Conservation (phyloP, 805 yeast genomes). For the Dipodascopsis tothii region DNA sequence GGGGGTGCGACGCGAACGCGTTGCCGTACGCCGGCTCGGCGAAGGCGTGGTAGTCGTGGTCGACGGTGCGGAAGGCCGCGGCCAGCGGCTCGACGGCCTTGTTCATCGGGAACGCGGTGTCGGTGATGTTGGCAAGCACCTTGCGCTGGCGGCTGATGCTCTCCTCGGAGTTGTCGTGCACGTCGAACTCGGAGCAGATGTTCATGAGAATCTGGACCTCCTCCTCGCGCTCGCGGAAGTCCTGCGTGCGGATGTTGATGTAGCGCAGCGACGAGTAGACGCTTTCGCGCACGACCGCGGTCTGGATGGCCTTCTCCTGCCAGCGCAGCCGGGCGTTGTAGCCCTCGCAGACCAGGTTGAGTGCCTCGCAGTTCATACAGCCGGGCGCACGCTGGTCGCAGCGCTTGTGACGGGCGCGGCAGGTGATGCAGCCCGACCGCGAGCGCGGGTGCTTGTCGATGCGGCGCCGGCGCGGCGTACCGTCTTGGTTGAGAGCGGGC, state of each 20-base stretch:
- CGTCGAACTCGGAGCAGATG: slow-evolving; percentile 8
- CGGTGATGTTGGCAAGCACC: neutral
- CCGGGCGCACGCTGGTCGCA: slow-evolving; percentile 61
- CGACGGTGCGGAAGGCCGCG: neutral
- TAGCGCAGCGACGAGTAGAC: slow-evolving; percentile 7
- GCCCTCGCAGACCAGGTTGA: slow-evolving; percentile 54
- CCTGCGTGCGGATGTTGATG: slow-evolving; percentile 7
- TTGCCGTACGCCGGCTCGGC: neutral
- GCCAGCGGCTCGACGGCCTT: neutral
- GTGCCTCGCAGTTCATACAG: slow-evolving; percentile 52
- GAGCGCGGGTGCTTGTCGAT: slow-evolving; percentile 18
- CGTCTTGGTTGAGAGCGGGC: too few species aligned
- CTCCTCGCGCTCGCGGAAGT: slow-evolving; percentile 7
- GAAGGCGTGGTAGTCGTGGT: too few species aligned
- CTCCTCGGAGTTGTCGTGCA: neutral
- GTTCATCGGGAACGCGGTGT: neutral
- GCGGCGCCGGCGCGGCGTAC: slow-evolving; percentile 7
- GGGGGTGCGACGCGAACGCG: neutral
- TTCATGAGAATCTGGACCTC: slow-evolving; percentile 13
- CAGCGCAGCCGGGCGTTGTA: slow-evolving; percentile 14
- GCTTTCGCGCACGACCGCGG: slow-evolving; percentile 8
- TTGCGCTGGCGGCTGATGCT: neutral
- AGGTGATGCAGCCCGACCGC: slow-evolving; percentile 30
- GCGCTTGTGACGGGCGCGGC: slow-evolving; percentile 58
- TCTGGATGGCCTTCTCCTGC: slow-evolving; percentile 15